Evolutionary conservation across 345 rosid genomes (phyloP).

Genomic region (Ailanthus altissimus): DNA sequence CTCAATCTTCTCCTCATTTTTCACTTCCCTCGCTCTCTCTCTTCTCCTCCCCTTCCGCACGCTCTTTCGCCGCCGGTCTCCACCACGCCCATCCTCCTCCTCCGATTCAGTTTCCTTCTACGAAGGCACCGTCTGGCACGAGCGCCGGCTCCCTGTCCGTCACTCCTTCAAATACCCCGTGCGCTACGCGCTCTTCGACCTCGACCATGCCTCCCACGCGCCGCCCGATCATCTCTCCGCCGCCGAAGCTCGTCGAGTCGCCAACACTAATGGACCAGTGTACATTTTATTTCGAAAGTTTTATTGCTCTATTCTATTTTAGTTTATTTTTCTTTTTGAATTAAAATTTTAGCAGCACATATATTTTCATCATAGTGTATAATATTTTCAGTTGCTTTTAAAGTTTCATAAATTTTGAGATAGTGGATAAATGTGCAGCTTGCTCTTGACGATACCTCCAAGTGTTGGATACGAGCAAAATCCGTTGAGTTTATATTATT

Average conservation of each 20-base stretch:
- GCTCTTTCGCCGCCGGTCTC: slow-evolving; percentile 30
- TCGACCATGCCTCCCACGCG: slow-evolving; percentile 39
- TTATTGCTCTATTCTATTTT: not conserved
- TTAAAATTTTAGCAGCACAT: not conserved
- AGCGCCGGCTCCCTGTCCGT: slow-evolving; percentile 76
- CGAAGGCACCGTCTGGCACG: slow-evolving; percentile 85
- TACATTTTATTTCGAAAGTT: slow-evolving; percentile 21
- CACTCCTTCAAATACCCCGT: slow-evolving; percentile 72
- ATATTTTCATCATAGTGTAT: too few species aligned
- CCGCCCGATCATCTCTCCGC: slow-evolving; percentile 75
- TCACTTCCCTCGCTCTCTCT: slow-evolving; percentile 42
- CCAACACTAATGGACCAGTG: slow-evolving; percentile 72
- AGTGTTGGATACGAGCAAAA: slow-evolving; percentile 91
- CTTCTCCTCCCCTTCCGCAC: slow-evolving; percentile 45
- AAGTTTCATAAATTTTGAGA: slow-evolving; percentile 9
- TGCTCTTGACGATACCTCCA: slow-evolving; percentile 81
- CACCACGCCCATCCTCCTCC: slow-evolving; percentile 20
- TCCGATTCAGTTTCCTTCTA: slow-evolving; percentile 40
- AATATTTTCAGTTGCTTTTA: too few species aligned
- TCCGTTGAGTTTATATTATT: slow-evolving; percentile 88
- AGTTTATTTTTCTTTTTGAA: too few species aligned
- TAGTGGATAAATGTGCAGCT: slow-evolving; percentile 41
- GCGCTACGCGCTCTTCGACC: slow-evolving; percentile 79
- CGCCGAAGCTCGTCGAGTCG: slow-evolving; percentile 57
- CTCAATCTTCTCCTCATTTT: slow-evolving; percentile 36